Conservation (phyloP, 805 yeast genomes). For the Tetrapisispora fleetii region DNA sequence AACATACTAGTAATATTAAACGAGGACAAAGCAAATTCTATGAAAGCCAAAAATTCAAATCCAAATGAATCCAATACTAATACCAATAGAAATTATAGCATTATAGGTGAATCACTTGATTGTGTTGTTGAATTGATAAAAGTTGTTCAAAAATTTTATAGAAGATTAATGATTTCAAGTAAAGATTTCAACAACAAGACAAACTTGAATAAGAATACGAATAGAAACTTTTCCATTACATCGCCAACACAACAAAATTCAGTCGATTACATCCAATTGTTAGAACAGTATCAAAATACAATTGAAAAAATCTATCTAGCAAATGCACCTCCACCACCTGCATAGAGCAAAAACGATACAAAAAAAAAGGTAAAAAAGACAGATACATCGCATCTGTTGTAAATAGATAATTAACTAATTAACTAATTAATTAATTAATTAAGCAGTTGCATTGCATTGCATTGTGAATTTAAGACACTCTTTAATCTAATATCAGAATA, state of each 20-base stretch:
- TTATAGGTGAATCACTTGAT: conserved; percentile 35
- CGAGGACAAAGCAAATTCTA: conserved; percentile 3
- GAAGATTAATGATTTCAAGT: conserved; percentile 15
- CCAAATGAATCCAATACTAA: conserved; percentile 9
- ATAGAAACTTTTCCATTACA: neutral
- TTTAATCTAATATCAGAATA: no score
- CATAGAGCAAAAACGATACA: neutral
- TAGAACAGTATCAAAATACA: conserved; percentile 19
- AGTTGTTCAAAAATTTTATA: conserved; percentile 22
- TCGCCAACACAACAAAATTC: conserved; percentile 1
- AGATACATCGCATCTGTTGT: neutral
- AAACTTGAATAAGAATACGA: neutral
- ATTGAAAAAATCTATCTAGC: conserved; percentile 25
- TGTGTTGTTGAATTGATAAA: conserved; percentile 31
- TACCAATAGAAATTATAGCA: conserved; percentile 29
- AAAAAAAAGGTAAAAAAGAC: neutral
- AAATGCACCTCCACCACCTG: conserved; percentile 29
- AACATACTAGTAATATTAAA: conserved; percentile 21
- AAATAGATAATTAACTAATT: no score
- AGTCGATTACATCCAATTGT: conserved; percentile 15
- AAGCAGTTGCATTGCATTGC: no score
- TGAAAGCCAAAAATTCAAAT: neutral
- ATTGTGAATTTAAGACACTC: no score
- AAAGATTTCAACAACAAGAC: conserved; percentile 17
- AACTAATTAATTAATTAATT: no score